A percentile compares a stretch with the other conserved stretches of the same genome.
Conservation (phyloP, 768 basidiomycete genomes). For the Mrakia frigida region DNA sequence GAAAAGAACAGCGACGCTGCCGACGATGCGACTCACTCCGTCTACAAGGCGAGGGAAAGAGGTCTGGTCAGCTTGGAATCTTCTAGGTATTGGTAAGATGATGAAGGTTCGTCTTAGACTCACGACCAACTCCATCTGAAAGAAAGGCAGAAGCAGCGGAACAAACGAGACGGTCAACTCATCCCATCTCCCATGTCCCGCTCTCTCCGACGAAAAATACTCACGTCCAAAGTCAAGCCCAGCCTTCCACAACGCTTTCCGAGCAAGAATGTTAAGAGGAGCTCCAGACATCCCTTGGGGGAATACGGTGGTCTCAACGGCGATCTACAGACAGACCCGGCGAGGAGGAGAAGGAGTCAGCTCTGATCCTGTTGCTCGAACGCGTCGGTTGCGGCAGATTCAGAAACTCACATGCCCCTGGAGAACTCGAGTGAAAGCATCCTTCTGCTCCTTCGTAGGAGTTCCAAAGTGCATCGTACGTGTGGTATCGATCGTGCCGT, state of each 20-base stretch:
- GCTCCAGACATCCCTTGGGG: constrained; percentile 81
- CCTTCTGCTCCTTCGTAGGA: constrained; percentile 76
- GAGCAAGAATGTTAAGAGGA: constrained; percentile 76
- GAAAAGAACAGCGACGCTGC: neutral
- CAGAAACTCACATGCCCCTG: constrained; percentile 88
- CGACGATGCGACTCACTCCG: constrained; percentile 12
- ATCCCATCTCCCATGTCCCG: no score
- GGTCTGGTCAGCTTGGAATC: neutral
- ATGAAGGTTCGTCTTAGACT: neutral
- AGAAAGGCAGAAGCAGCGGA: neutral
- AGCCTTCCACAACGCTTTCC: constrained; percentile 34
- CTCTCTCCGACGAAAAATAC: constrained; percentile 37
- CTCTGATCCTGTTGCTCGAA: neutral
- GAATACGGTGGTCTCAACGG: constrained; percentile 82
- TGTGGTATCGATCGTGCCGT: constrained; percentile 67
- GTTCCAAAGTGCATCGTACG: constrained; percentile 72
- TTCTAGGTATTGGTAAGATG: no score
- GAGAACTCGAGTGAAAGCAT: constrained; percentile 88
- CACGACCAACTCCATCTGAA: constrained; percentile 25
- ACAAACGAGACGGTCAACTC: neutral
- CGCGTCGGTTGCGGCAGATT: neutral
- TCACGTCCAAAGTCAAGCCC: constrained; percentile 44
- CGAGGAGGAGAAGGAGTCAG: constrained; percentile 29
- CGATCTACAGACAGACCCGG: constrained; percentile 59
- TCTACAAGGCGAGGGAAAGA: neutral